Percentiles rank a stretch among this genome's conserved stretches.
Evolutionary conservation across 257 asterid genomes (phyloP).

Genomic region (Prunella vulgaris): DNA sequence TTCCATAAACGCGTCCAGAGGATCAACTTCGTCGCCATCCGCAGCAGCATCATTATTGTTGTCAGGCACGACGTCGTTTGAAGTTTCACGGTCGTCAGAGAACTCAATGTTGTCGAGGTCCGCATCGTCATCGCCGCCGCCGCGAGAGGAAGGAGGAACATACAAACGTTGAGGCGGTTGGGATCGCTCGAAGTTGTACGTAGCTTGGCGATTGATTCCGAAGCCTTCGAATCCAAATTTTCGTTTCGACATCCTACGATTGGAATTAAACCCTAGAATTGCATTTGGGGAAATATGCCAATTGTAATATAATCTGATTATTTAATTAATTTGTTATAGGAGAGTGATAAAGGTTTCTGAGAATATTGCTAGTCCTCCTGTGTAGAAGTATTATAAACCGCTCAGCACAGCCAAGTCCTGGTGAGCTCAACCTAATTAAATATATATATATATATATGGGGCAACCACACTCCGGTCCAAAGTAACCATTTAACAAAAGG

Average conservation of each 20-base stretch:
- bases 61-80: conserved; percentile 15
- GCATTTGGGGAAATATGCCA: conserved; percentile 19
- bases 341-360: neutral
- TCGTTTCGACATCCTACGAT: conserved; percentile 65
- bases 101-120: conserved; percentile 82
- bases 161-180: conserved; percentile 71
- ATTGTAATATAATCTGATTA: neutral
- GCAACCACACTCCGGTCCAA: too few relatives aligned
- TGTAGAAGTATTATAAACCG: neutral
- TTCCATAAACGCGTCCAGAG: conserved; percentile 96
- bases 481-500: too few relatives aligned
- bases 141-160: conserved; percentile 73
- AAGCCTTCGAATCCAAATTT: conserved; percentile 95
- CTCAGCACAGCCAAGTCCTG: neutral
- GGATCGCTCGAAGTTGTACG: conserved; percentile 80
- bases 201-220: conserved; percentile 78
- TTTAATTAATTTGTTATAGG: neutral
- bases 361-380: neutral
- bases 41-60: conserved; percentile 13
- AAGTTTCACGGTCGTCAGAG: conserved; percentile 43
- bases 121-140: conserved; percentile 60
- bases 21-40: conserved; percentile 77
- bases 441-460: too few relatives aligned
- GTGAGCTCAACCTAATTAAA: too few relatives aligned
- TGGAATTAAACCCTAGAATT: conserved; percentile 39